Percentiles rank a stretch among this genome's conserved stretches.
Conservation (phyloP, 1,139 yeast genomes). For the Petasospora rhodanensis region DNA sequence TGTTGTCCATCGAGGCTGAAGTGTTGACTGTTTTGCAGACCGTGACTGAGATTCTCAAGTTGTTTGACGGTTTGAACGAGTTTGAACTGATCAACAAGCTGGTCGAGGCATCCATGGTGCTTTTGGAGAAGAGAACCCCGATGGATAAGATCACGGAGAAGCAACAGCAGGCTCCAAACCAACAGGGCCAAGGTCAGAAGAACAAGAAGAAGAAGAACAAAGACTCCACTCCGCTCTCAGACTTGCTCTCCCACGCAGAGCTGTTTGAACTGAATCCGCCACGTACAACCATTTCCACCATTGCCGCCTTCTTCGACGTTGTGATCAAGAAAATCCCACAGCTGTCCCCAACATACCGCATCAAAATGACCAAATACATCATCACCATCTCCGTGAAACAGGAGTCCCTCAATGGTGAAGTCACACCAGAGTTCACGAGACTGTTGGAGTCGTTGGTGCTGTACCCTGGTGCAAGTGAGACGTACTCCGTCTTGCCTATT, state of each 20-base stretch:
- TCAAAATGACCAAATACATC: slow-evolving; percentile 54
- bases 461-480: slow-evolving; percentile 58
- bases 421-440: slow-evolving; percentile 31
- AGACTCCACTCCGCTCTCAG: slow-evolving; percentile 54
- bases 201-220: slow-evolving; percentile 41
- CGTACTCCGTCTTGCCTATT: slow-evolving; percentile 65
- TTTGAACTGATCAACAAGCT: slow-evolving; percentile 31
- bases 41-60: slow-evolving; percentile 25
- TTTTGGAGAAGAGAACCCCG: slow-evolving; percentile 29
- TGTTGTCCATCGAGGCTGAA: slow-evolving; percentile 27
- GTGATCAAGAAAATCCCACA: slow-evolving; percentile 45
- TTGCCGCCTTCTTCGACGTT: slow-evolving; percentile 46
- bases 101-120: slow-evolving; percentile 30
- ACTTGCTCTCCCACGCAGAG: slow-evolving; percentile 64
- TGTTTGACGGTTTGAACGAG: slow-evolving; percentile 31
- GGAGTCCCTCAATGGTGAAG: slow-evolving; percentile 21
- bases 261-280: slow-evolving; percentile 47
- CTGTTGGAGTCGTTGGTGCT: slow-evolving; percentile 51
- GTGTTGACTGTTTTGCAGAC: slow-evolving; percentile 19
- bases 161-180: slow-evolving; percentile 17
- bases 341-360: slow-evolving; percentile 60
- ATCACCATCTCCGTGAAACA: slow-evolving; percentile 31
- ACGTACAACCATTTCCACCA: slow-evolving; percentile 31
- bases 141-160: slow-evolving; percentile 26
- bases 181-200: slow-evolving; percentile 20